phyloP scores from a whole-genome alignment of 225 moss, liverwort and hornwort species.

The Straminergon stramineum region DNA sequence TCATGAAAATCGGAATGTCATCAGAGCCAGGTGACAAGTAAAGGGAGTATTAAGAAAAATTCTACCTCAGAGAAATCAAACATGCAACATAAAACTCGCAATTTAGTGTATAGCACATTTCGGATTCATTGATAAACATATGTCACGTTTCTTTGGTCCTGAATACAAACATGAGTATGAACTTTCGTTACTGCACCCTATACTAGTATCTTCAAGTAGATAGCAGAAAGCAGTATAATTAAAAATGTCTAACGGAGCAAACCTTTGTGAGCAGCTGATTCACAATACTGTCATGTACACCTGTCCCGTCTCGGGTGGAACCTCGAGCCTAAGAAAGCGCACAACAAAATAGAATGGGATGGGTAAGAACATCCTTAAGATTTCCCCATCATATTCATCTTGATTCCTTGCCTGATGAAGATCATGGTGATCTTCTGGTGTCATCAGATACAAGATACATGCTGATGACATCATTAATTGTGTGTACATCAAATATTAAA shows the following conservation, averaged over 20 bases:
- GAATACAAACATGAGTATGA: not conserved
- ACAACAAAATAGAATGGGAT: not conserved
- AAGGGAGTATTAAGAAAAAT: not conserved
- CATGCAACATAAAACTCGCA: not conserved
- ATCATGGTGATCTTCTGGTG: not conserved
- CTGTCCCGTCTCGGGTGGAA: slow-evolving; percentile 92
- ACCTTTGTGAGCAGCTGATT: slow-evolving; percentile 99
- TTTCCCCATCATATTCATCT: not conserved
- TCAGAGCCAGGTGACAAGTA: not conserved
- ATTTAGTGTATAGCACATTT: not conserved
- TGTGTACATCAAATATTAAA: not conserved
- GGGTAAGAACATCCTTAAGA: not conserved
- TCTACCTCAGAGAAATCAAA: not conserved
- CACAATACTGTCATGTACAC: slow-evolving; percentile 98
- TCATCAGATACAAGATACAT: not conserved
- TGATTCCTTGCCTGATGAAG: not conserved
- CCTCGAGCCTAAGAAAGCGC: slow-evolving; percentile 58
- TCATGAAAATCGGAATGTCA: not conserved
- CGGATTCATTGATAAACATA: not conserved
- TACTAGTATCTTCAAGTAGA: not conserved
- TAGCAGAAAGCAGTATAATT: not conserved
- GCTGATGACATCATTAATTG: not conserved
- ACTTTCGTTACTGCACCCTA: not conserved
- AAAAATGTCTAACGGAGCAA: not conserved
- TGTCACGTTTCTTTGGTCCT: not conserved